These are phyloP conservation scores for Mrakia frigida DNA, from an alignment of 768 basidiomycete species.

Conservation along the genomic window DNA sequence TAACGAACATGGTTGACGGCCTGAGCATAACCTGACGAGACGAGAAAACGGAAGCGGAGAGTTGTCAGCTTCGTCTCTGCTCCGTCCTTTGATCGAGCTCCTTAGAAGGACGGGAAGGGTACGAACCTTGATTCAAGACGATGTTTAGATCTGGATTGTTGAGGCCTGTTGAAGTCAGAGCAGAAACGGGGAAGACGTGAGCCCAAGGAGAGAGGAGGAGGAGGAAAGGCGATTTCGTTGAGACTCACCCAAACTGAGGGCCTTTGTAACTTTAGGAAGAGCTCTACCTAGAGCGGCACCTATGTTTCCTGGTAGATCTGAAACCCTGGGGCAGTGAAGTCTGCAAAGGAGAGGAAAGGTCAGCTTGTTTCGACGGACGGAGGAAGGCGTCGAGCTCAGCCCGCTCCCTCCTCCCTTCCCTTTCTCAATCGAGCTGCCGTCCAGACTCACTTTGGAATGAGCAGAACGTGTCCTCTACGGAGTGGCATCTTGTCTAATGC, in stretches of 20 bases:
- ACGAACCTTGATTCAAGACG: neutral
- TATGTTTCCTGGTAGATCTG: neutral
- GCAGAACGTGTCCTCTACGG: neutral
- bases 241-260: neutral
- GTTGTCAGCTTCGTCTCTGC: neutral
- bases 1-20: neutral
- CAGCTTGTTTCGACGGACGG: neutral
- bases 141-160: slow-evolving; percentile 6
- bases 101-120: no score
- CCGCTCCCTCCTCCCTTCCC: neutral
- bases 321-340: neutral
- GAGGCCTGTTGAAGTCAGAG: neutral
- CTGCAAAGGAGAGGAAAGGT: neutral
- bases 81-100: neutral
- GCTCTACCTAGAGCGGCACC: neutral
- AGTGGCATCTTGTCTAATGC: slow-evolving; percentile 12
- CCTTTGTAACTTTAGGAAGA: neutral
- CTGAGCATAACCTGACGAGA: neutral
- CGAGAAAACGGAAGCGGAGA: neutral
- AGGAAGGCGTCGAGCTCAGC: neutral
- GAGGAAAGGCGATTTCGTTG: neutral
- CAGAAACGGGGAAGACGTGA: neutral
- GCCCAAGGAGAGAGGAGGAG: neutral
- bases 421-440: no score
- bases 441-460: neutral